phyloP scores from a whole-genome alignment of 2,329 filamentous ascomycete species.

The Coniochaeta sp. region DNA sequence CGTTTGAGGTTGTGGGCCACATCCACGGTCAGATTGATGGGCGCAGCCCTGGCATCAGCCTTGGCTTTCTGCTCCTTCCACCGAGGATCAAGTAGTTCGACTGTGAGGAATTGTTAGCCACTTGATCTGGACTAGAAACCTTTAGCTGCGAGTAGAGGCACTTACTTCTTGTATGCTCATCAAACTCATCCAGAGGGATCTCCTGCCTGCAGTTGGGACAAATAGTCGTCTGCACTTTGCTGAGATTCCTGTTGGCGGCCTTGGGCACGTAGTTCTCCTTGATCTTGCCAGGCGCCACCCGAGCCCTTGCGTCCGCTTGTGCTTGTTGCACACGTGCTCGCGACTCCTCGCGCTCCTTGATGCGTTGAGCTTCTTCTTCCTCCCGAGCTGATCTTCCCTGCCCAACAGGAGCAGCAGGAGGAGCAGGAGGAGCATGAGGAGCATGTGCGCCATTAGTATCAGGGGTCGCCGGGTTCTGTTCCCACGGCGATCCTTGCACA shows the following conservation, averaged over 20 bases:
- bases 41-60: conserved; percentile 73
- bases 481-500: conserved; percentile 33
- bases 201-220: conserved; percentile 92
- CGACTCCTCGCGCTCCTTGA: conserved; percentile 54
- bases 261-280: conserved; percentile 87
- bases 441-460: conserved; percentile 23
- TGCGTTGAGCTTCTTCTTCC: conserved; percentile 56
- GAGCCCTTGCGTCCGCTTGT: conserved; percentile 67
- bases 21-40: conserved; percentile 78
- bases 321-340: conserved; percentile 63
- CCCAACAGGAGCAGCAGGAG: conserved; percentile 12
- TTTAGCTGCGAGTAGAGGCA: not conserved
- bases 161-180: conserved; percentile 84
- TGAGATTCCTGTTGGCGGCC: conserved; percentile 64
- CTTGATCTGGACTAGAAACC: not conserved
- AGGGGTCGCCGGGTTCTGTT: conserved; percentile 29
- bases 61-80: conserved; percentile 97
- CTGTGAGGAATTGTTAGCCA: conserved; percentile 37
- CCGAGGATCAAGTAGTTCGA: conserved; percentile 85
- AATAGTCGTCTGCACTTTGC: conserved; percentile 62
- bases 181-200: conserved; percentile 79
- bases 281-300: conserved; percentile 73
- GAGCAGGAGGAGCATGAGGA: conserved; percentile 19
- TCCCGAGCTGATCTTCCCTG: conserved; percentile 30
- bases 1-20: conserved; percentile 93